phyloP scores from a whole-genome alignment of 441 rosid genomes.

The Croton setiger region DNA sequence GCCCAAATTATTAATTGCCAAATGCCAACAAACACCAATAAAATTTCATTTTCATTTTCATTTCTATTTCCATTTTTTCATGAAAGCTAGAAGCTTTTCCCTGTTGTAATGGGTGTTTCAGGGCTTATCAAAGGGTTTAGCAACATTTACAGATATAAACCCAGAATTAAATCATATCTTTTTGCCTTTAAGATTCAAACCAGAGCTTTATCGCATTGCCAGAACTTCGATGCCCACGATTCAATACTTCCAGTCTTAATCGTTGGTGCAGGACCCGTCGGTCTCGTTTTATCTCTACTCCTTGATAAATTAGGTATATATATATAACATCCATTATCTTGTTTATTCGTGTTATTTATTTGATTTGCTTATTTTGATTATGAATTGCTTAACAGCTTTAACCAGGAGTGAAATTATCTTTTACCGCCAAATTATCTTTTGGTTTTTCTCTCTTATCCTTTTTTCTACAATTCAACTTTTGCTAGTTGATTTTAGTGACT shows the following conservation, averaged over 20 bases:
- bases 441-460: background rate
- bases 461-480: background rate
- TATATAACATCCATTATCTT: background rate
- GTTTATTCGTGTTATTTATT: too few relatives aligned
- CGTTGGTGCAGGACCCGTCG: constrained; percentile 99
- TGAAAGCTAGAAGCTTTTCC: background rate
- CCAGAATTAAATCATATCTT: constrained; percentile 34
- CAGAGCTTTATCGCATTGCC: constrained; percentile 35
- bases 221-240: constrained; percentile 24
- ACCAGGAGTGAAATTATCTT: background rate
- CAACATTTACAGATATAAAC: constrained; percentile 27
- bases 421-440: background rate
- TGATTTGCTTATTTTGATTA: background rate
- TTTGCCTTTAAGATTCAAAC: constrained; percentile 24
- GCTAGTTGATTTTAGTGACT: background rate
- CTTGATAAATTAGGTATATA: constrained; percentile 72
- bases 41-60: too few relatives aligned
- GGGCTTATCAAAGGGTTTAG: constrained; percentile 45
- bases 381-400: background rate
- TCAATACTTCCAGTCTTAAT: constrained; percentile 73
- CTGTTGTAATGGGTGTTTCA: constrained; percentile 38
- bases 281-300: constrained; percentile 79
- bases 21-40: too few relatives aligned
- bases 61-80: background rate
- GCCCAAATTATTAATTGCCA: too few relatives aligned